Evolutionary conservation across 139 green algal genomes (phyloP), one percentile per base, ranked within the genome.

Genomic region (Deuterostichococcus epilithicus): DNA sequence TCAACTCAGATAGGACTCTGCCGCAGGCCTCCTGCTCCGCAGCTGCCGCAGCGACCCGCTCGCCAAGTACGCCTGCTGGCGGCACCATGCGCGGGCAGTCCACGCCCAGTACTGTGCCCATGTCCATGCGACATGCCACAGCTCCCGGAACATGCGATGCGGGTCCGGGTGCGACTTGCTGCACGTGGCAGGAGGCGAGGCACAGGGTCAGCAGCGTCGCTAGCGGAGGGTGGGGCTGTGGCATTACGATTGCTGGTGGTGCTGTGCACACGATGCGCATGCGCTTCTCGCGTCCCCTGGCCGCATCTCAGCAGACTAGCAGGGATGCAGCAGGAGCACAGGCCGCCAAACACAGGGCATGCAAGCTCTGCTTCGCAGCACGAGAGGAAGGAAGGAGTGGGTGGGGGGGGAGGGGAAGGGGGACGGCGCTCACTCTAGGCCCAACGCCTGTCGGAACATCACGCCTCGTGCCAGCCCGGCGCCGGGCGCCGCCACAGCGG

Each of bases 101-200:
- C 18, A 3, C 20, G 52, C 52, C 10, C 18, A 13, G 28, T 63
- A 13, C 18, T 20, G 28, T 25, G 18, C 52, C 26, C 18, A 13
- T 20, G 13, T 28, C 52, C 10, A 63, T 3, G 52, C 10, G 3
- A 63, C 28, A 3, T 63, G 52, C 52, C 52, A 63, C 13, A 63
- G 52, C 52, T 63, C 52, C 52, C 52, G 26, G 52, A 63, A 63
- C 18, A 63, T 20, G 52, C 52, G 52, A 13, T 28, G 8, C 52
- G 52, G 52, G 28, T 63, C 52, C 10, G 52, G 52, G 52, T 63
- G 52, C 52, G 52, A 28, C 52, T 79, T 37, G 1, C 67, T 78
- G 37, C 37, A 75, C n/a, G n/a, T n/a, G 35, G 18, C 78, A 76
- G 72, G 38, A 82, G 35, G 1, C 6, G 10, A 3, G 22, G 26